A percentile compares a stretch with the other conserved stretches of the same genome.
Conservation (phyloP, 768 basidiomycete species). For the Kwoniella dejecticola region DNA sequence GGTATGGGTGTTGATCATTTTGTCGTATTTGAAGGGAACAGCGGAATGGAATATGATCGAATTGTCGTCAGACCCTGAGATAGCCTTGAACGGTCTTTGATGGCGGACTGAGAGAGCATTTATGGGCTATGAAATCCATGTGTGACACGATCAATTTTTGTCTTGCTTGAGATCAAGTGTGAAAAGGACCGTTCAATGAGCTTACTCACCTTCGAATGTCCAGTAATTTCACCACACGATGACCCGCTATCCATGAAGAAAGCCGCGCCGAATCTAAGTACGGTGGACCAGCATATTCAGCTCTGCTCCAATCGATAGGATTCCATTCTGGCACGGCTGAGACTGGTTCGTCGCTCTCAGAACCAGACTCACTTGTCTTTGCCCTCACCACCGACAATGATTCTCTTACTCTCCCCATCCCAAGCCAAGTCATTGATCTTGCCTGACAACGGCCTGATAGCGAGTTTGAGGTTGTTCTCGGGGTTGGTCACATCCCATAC, state of each 20-base stretch:
- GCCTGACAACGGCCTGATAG: slow-evolving; percentile 50
- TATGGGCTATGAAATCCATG: slow-evolving; percentile 69
- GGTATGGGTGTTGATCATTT: slow-evolving; percentile 78
- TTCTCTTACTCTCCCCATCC: slow-evolving; percentile 96
- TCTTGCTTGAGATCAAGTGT: no score
- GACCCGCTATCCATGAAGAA: slow-evolving; percentile 62
- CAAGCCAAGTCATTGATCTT: slow-evolving; percentile 87
- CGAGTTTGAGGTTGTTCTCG: slow-evolving; percentile 72
- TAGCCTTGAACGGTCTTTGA: slow-evolving; percentile 87
- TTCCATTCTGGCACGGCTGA: no score
- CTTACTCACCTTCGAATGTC: slow-evolving; percentile 80
- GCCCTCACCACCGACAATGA: slow-evolving; percentile 91
- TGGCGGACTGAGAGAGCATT: slow-evolving; percentile 86
- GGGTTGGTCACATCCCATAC: slow-evolving; percentile 92
- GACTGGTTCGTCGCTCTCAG: no score
- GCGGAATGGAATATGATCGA: slow-evolving; percentile 81
- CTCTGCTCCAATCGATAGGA: no score
- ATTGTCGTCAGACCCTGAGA: slow-evolving; percentile 82
- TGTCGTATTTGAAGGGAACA: slow-evolving; percentile 87
- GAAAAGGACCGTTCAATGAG: no score
- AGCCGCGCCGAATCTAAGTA: slow-evolving; percentile 47
- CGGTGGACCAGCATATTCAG: neutral
- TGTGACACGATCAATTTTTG: no score
- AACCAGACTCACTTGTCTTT: slow-evolving; percentile 68
- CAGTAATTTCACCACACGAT: slow-evolving; percentile 82